Conservation (phyloP, 805 yeast genomes). For the Huiozyma naganishii region DNA sequence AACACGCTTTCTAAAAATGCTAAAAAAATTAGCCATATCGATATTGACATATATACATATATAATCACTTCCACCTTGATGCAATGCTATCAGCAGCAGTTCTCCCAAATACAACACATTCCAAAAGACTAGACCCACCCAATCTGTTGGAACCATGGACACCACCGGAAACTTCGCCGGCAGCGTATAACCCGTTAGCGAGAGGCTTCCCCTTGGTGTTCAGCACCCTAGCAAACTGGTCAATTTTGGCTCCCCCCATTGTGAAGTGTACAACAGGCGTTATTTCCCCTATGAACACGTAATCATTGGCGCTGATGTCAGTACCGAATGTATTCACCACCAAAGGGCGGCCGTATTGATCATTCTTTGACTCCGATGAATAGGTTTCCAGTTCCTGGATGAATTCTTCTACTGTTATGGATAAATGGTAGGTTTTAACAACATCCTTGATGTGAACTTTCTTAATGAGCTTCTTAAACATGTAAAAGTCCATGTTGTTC, state of each 20-base stretch:
- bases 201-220: conserved; percentile 22
- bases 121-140: conserved; percentile 47
- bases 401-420: conserved; percentile 15
- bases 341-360: conserved; percentile 29
- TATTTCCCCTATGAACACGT: conserved; percentile 38
- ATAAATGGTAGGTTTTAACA: conserved; percentile 16
- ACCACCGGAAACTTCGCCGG: conserved; percentile 62
- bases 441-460: conserved; percentile 25
- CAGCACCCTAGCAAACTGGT: conserved; percentile 36
- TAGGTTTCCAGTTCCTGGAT: conserved; percentile 15
- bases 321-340: conserved; percentile 28
- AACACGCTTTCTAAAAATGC: too few relatives aligned
- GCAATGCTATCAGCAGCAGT: conserved; percentile 34
- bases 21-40: too few relatives aligned
- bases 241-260: conserved; percentile 55
- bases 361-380: conserved; percentile 17
- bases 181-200: conserved; percentile 43
- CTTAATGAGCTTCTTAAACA: conserved; percentile 28
- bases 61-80: background rate
- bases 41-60: too few relatives aligned
- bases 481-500: conserved; percentile 43
- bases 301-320: conserved; percentile 18
- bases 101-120: conserved; percentile 52
- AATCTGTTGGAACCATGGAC: conserved; percentile 55
- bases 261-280: conserved; percentile 60